Conservation (phyloP, 805 yeast species). For the Blastobotrys attinorum region DNA sequence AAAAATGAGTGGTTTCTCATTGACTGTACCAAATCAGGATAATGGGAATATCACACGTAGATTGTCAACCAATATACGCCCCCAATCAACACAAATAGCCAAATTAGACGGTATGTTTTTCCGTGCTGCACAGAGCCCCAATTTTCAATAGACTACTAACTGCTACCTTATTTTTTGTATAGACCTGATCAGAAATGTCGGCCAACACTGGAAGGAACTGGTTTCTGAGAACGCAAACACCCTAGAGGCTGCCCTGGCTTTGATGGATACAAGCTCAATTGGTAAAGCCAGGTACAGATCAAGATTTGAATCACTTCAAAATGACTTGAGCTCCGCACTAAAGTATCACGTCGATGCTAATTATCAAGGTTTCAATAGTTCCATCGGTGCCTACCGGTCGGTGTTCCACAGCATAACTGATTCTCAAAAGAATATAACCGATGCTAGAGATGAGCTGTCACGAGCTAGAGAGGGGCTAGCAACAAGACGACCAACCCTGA, state of each 20-base stretch:
- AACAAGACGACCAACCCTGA: constrained; percentile 47
- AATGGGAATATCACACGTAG: constrained; percentile 12
- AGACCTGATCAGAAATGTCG: constrained; percentile 25
- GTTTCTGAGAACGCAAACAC: constrained; percentile 60
- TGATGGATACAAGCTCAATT: constrained; percentile 83
- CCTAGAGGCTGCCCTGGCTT: constrained; percentile 71
- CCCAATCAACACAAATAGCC: constrained; percentile 5
- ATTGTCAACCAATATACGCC: constrained; percentile 11
- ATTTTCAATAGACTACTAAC: no score
- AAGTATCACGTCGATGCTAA: constrained; percentile 64
- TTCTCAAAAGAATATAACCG: constrained; percentile 51
- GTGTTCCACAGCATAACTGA: constrained; percentile 56
- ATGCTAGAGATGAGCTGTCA: constrained; percentile 42
- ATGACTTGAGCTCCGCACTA: constrained; percentile 48
- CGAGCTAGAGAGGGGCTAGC: constrained; percentile 44
- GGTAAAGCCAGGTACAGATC: constrained; percentile 70
- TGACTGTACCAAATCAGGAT: constrained; percentile 6
- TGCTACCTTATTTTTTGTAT: no score
- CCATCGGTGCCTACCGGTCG: constrained; percentile 75
- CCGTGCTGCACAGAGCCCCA: neutral
- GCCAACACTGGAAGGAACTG: constrained; percentile 43
- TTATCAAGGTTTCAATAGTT: constrained; percentile 75
- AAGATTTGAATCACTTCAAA: constrained; percentile 58
- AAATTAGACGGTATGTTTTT: constrained; percentile 7
- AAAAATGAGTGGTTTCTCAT: constrained; percentile 7